A percentile compares a stretch with the other conserved stretches of the same genome.
These are phyloP conservation scores for Curvularia sp. DNA, from an alignment of 2,329 filamentous ascomycete genomes.

Conservation along the genomic window DNA sequence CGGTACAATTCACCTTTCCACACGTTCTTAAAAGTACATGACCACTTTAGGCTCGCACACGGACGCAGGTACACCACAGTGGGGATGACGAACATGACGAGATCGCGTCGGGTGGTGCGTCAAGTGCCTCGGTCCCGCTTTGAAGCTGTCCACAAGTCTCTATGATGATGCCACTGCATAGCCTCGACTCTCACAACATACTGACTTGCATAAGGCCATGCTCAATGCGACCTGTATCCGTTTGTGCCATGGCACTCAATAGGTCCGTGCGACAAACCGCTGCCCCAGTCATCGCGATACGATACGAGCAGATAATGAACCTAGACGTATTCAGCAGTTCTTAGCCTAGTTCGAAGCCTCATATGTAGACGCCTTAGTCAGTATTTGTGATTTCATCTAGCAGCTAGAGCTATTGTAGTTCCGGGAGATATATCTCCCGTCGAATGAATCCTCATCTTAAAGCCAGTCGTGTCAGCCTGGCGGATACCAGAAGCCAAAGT, in stretches of 20 bases:
- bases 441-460: neutral
- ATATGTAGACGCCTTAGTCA: neutral
- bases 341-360: neutral
- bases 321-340: neutral
- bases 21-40: neutral
- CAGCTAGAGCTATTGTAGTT: neutral
- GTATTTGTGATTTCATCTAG: neutral
- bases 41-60: neutral
- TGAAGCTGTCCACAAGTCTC: neutral
- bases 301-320: neutral
- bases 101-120: neutral
- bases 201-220: neutral
- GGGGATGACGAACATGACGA: neutral
- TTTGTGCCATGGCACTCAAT: neutral
- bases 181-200: neutral
- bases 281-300: neutral
- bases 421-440: neutral
- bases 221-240: neutral
- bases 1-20: conserved; percentile 1
- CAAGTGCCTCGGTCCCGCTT: neutral
- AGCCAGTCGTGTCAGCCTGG: neutral
- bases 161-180: neutral
- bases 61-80: conserved; percentile 12
- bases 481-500: neutral
- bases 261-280: neutral